phyloP scores from a whole-genome alignment of 495 filamentous ascomycete species.

The Penicillium antarcticum region DNA sequence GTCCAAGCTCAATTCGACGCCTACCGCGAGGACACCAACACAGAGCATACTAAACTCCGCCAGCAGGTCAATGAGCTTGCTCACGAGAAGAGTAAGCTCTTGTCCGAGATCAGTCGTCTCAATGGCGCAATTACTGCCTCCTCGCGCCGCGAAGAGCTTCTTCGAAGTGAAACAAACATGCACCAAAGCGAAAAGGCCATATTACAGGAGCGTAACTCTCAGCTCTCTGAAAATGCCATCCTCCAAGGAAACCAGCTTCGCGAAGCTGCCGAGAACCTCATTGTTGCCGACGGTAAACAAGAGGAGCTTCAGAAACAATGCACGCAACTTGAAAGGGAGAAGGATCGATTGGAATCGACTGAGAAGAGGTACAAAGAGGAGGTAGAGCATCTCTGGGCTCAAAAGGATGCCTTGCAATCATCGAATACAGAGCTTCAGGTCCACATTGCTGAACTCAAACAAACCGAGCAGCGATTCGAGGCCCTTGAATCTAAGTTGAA shows the following conservation, averaged over 20 bases:
- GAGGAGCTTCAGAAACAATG: constrained; percentile 89
- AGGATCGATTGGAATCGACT: constrained; percentile 85
- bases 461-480: constrained; percentile 77
- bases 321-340: constrained; percentile 90
- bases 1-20: constrained; percentile 87
- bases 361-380: constrained; percentile 84
- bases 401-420: constrained; percentile 74
- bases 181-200: constrained; percentile 80
- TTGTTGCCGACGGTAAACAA: constrained; percentile 74
- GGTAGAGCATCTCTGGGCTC: constrained; percentile 77
- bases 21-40: constrained; percentile 78
- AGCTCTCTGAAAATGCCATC: constrained; percentile 73
- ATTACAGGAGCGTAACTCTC: constrained; percentile 73
- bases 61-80: constrained; percentile 83
- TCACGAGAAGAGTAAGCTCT: constrained; percentile 72
- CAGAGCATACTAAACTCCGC: constrained; percentile 75
- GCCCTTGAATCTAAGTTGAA: constrained; percentile 72
- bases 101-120: constrained; percentile 72
- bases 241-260: constrained; percentile 71
- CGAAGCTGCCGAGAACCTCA: constrained; percentile 87
- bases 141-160: constrained; percentile 79
- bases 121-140: constrained; percentile 79
- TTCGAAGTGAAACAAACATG: constrained; percentile 82
- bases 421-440: constrained; percentile 78
- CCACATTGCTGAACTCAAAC: constrained; percentile 84